phyloP scores from a whole-genome alignment of 768 basidiomycete species.

The Daedalea quercina region DNA sequence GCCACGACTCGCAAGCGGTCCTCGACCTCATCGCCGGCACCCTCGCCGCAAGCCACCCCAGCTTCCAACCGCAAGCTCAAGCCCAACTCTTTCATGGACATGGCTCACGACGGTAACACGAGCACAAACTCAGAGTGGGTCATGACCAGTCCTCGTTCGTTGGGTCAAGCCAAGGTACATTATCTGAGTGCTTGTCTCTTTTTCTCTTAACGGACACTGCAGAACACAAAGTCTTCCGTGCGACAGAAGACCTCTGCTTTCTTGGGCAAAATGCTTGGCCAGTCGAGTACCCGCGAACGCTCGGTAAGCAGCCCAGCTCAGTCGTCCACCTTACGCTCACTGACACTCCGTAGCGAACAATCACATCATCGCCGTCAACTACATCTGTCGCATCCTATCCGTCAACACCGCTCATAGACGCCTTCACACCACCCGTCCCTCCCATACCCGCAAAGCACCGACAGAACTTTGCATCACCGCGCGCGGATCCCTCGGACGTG shows the following conservation, averaged over 20 bases:
- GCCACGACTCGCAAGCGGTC: slow-evolving; percentile 8
- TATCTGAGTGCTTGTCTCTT: too few species aligned
- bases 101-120: slow-evolving; percentile 1
- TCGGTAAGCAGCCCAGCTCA: slow-evolving; percentile 37
- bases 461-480: slow-evolving; percentile 16
- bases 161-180: slow-evolving; percentile 19
- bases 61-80: slow-evolving; percentile 15
- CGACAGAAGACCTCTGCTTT: slow-evolving; percentile 77
- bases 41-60: slow-evolving; percentile 14
- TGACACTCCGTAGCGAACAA: slow-evolving; percentile 15
- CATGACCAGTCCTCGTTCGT: slow-evolving; percentile 23
- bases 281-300: slow-evolving; percentile 58
- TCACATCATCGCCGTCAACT: slow-evolving; percentile 18
- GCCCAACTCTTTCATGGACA: slow-evolving; percentile 9
- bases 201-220: too few species aligned
- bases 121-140: slow-evolving; percentile 25
- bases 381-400: slow-evolving; percentile 17
- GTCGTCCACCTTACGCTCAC: slow-evolving; percentile 6
- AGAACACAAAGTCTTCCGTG: slow-evolving; percentile 58
- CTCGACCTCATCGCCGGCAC: slow-evolving; percentile 10
- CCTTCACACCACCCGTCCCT: slow-evolving; percentile 35
- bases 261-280: slow-evolving; percentile 72
- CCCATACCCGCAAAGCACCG: slow-evolving; percentile 37
- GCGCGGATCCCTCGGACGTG: slow-evolving; percentile 44
- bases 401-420: slow-evolving; percentile 29